phyloP scores from a whole-genome alignment of 805 yeast species.

The Candida takata region DNA sequence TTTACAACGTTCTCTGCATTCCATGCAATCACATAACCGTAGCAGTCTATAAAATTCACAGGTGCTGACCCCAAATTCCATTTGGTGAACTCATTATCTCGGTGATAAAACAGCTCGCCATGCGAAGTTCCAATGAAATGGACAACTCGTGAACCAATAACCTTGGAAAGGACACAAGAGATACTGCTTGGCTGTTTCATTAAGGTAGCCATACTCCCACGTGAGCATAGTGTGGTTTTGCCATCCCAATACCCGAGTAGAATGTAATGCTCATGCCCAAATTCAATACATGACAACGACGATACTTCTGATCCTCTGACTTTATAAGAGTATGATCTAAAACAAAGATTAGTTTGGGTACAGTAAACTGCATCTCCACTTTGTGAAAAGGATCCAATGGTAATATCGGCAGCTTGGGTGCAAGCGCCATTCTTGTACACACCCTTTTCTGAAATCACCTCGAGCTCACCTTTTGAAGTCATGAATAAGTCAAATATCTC shows the following conservation, averaged over 20 bases:
- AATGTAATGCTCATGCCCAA: constrained; percentile 2
- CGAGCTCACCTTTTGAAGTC: constrained; percentile 1
- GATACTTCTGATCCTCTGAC: constrained; percentile 12
- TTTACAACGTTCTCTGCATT: constrained; percentile 16
- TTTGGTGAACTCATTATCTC: not conserved
- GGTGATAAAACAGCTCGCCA: constrained; percentile 12
- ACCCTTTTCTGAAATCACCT: constrained; percentile 14
- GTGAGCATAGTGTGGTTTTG: constrained; percentile 3
- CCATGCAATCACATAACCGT: constrained; percentile 8
- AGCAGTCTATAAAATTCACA: constrained; percentile 13
- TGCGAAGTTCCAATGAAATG: constrained; percentile 21
- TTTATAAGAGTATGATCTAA: constrained; percentile 4
- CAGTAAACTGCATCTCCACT: constrained; percentile 1
- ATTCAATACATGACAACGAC: constrained; percentile 5
- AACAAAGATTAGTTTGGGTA: not conserved
- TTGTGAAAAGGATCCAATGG: constrained; percentile 4
- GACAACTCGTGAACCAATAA: not conserved
- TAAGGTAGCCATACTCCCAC: constrained; percentile 4
- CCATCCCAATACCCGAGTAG: constrained; percentile 23
- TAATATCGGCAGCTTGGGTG: not conserved
- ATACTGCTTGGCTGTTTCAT: constrained; percentile 5
- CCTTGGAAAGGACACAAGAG: constrained; percentile 16
- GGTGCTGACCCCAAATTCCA: constrained; percentile 20
- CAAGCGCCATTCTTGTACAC: constrained; percentile 12
- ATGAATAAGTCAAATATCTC: constrained; percentile 10